Evolutionary conservation across 179 eudicot species (phyloP), one percentile per base, ranked within the genome.

Genomic region (Spinacia oleracea): DNA sequence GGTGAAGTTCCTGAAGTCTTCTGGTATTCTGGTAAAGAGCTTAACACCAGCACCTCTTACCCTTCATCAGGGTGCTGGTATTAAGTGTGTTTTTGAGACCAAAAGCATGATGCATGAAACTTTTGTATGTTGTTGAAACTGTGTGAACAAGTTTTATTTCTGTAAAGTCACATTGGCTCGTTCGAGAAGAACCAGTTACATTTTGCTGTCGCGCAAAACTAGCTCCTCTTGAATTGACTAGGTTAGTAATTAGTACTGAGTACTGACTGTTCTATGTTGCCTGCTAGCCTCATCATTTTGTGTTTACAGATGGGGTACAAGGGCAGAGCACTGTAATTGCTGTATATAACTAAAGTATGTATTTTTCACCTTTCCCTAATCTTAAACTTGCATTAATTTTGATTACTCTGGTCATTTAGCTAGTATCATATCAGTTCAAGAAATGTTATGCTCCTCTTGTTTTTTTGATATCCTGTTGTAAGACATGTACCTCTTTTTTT

Each of bases 241-340:
- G 64, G 32, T 29, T 11, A 4, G 27, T 20, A 32, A 38, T 2
- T 38, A 38, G 40, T 38, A 38, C 40, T 32, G 11, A 38, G 40
- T 38, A 38, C 40, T 32, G 11, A 43, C 72, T 50, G 6, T 32
- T 53, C 15, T 34, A 31, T 27, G 72, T 21, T 50, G 58, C 51
- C 34, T 23, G 21, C 53, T 25, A 56, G 73, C 73, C 50, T 70
- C 79, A 6, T 62, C 46, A 48, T 40, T 70, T 78, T 78, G 74
- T n/a, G 53, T 74, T 69, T 48, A 69, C 8, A 29, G 76, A 53
- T 75, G 74, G 45, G 70, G 15, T 51, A 18, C 51, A 50, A 25
- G 53, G 73, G 69, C 74, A 42, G 34, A 77, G 18, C 29, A 29
- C 42, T 78, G 74, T 35, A 46, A 6, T 32, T n/a, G 38, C 18